Percentiles rank a stretch among this genome's conserved stretches.
phyloP scores from a whole-genome alignment of 2,329 filamentous ascomycete genomes.

The Claviceps paspali region DNA sequence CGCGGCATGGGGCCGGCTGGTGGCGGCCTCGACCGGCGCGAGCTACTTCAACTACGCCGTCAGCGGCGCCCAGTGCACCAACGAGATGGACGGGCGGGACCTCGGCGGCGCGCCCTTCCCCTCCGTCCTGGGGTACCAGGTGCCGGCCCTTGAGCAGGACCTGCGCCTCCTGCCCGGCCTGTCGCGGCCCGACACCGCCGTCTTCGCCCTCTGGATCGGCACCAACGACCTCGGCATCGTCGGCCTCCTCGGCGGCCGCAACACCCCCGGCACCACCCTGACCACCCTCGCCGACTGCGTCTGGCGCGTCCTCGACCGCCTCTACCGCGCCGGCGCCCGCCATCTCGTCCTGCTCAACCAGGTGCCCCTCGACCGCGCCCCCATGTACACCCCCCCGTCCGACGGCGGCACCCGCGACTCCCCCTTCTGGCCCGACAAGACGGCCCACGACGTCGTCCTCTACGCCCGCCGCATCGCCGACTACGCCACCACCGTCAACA shows the following conservation, averaged over 20 bases:
- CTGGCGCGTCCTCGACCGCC: slow-evolving; percentile 42
- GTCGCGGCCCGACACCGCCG: slow-evolving; percentile 39
- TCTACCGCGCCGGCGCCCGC: slow-evolving; percentile 52
- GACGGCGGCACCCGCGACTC: slow-evolving; percentile 4
- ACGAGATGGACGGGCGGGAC: slow-evolving; percentile 45
- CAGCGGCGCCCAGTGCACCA: slow-evolving; percentile 56
- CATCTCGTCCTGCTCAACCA: slow-evolving; percentile 60
- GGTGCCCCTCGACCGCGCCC: slow-evolving; percentile 50
- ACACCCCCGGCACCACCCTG: slow-evolving; percentile 43
- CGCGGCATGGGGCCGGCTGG: slow-evolving; percentile 53
- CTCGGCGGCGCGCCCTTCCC: slow-evolving; percentile 39
- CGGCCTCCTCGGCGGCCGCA: slow-evolving; percentile 51
- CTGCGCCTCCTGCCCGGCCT: slow-evolving; percentile 22
- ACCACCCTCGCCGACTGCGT: slow-evolving; percentile 53
- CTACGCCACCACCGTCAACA: slow-evolving; percentile 35
- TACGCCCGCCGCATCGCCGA: slow-evolving; percentile 27
- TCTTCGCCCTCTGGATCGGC: slow-evolving; percentile 67
- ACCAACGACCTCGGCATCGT: slow-evolving; percentile 60
- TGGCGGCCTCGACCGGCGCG: slow-evolving; percentile 40
- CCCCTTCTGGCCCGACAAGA: slow-evolving; percentile 31
- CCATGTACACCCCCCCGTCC: slow-evolving; percentile 37
- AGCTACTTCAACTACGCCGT: slow-evolving; percentile 56
- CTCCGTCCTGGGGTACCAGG: slow-evolving; percentile 44
- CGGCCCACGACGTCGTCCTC: slow-evolving; percentile 30
- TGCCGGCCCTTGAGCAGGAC: slow-evolving; percentile 41